These are phyloP conservation scores for Lagerstroemia speciosa DNA, from an alignment of 345 rosid species.

Conservation along the genomic window DNA sequence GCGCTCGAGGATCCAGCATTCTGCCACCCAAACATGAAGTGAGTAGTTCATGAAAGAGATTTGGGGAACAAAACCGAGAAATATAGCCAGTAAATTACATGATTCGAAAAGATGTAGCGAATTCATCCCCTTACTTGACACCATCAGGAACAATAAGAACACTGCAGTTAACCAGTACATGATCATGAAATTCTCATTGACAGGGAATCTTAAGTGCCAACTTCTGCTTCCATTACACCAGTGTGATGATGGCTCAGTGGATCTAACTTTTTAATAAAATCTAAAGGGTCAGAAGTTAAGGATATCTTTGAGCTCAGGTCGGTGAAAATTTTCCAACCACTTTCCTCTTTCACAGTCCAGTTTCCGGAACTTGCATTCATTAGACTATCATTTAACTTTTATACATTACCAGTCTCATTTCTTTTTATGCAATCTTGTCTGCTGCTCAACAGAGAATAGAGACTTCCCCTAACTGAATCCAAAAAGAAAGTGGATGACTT, in stretches of 20 bases:
- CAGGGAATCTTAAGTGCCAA: slow-evolving; percentile 19
- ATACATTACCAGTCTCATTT: too few species aligned
- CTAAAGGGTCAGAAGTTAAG: background rate
- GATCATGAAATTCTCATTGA: background rate
- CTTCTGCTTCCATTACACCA: slow-evolving; percentile 16
- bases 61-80: background rate
- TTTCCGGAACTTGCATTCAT: background rate
- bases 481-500: background rate
- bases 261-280: background rate
- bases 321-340: too few species aligned
- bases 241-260: slow-evolving; percentile 10
- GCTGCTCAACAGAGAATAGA: too few species aligned
- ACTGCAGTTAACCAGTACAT: too few species aligned
- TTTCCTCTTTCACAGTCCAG: too few species aligned
- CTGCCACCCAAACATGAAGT: background rate
- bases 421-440: too few species aligned
- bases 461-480: background rate
- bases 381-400: too few species aligned
- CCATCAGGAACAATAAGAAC: background rate
- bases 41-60: background rate
- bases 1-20: background rate
- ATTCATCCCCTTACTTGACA: background rate
- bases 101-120: background rate
- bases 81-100: background rate
- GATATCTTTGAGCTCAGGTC: background rate